Base-by-base conservation (phyloP, 1,284 basidiomycete species). In the Pseudozyma pruni region DNA sequence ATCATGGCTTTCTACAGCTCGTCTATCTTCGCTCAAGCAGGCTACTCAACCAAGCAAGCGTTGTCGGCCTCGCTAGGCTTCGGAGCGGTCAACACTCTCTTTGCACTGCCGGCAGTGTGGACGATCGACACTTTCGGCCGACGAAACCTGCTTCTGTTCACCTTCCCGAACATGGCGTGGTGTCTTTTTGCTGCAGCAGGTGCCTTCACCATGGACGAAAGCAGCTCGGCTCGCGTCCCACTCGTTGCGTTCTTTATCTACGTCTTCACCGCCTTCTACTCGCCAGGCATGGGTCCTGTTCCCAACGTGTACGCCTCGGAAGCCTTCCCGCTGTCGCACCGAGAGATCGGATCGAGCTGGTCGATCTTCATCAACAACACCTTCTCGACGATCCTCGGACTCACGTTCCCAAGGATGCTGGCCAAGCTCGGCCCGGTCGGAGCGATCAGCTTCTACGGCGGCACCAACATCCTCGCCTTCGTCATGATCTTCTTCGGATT, bases 241-340 rank as follows among this genome's bases (percentile, higher is more conserved):
- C 34, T 73, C 17, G 48, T 73, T 10, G 49, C 62, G 14, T 84
- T 73, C 40, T 38, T 68, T 5, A 86, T 86, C 10, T 89, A 90
- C 78, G 83, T 90, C 3, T 90, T 87, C 75, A 85, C 84, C 5
- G 84, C 87, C 55, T 86, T 86, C 51, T 90, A 90, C 78, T 89
- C 87, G 0, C 86, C 90, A 5, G 89, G 90, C 23, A 89, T 90
- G 83, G 90, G 91, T 1, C 91, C 91, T 14, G 91, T 92, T 6
- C 90, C 90, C 0, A 89, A 90, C 77, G 89, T 89, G 0, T 86
- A 86, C 78, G 84, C 83, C 13, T 84, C 89, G 81, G 83, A 58
- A 79, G 86, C n/a, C 84, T 84, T 57, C 79, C 81, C 39, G 45
- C 84, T 90, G 10, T 88, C 89, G 77, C 85, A 89, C 42, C 88